Conservation (phyloP, 352 stramenopile species). For the Phytophthora sp. region DNA sequence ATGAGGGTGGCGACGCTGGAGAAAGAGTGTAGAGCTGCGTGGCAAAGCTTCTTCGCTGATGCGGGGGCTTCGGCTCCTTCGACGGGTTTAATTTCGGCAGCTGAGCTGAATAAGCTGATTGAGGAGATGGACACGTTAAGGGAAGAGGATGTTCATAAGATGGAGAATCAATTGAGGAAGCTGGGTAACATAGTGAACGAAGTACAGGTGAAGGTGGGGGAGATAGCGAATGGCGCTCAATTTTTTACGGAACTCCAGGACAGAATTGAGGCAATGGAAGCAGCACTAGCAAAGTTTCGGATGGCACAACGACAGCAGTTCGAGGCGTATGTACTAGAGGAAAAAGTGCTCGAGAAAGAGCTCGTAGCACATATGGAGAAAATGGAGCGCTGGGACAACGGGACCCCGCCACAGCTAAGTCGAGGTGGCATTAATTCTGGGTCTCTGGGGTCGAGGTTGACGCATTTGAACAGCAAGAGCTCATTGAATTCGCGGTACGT, state of each 20-base stretch:
- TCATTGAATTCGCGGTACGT: background rate
- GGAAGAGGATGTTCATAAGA: slow-evolving; percentile 33
- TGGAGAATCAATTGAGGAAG: slow-evolving; percentile 45
- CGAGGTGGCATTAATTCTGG: slow-evolving; percentile 18
- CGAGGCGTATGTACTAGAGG: slow-evolving; percentile 55
- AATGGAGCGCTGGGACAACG: slow-evolving; percentile 50
- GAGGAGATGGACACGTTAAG: slow-evolving; percentile 45
- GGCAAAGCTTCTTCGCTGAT: slow-evolving; percentile 55
- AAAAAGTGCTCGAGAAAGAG: slow-evolving; percentile 67
- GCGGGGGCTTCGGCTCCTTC: slow-evolving; percentile 23
- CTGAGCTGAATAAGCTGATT: slow-evolving; percentile 51
- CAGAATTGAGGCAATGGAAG: slow-evolving; percentile 60
- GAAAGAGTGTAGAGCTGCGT: slow-evolving; percentile 58
- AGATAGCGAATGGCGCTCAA: slow-evolving; percentile 52
- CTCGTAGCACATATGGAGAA: slow-evolving; percentile 48
- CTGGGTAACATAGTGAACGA: slow-evolving; percentile 37
- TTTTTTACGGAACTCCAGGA: slow-evolving; percentile 60
- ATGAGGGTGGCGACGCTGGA: slow-evolving; percentile 49
- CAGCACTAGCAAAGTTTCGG: slow-evolving; percentile 46
- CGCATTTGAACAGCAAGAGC: slow-evolving; percentile 8
- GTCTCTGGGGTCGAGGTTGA: slow-evolving; percentile 2
- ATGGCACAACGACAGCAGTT: slow-evolving; percentile 43
- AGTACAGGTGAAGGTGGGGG: slow-evolving; percentile 50
- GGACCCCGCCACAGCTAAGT: background rate
- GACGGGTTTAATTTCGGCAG: slow-evolving; percentile 14